Evolutionary conservation across 2,329 filamentous ascomycete genomes (phyloP).

Genomic region (Trichophyton simii): DNA sequence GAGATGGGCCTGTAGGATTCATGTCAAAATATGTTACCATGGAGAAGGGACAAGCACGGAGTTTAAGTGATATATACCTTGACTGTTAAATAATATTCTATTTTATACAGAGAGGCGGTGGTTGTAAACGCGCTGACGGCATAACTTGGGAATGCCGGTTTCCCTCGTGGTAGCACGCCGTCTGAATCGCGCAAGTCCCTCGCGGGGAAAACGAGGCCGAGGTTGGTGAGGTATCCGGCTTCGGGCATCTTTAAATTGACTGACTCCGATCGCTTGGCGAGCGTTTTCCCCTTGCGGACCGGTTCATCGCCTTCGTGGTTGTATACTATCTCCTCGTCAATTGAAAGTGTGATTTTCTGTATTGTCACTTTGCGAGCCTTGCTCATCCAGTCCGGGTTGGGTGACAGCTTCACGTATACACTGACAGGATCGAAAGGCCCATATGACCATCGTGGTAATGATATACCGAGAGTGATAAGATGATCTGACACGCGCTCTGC

Average conservation of each 20-base stretch:
- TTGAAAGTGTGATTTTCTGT: conserved; percentile 80
- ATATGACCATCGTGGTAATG: conserved; percentile 89
- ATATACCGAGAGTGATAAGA: conserved; percentile 80
- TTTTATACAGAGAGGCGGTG: conserved; percentile 87
- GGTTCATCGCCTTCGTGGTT: conserved; percentile 96
- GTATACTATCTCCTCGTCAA: conserved; percentile 97
- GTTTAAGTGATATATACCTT: conserved; percentile 55
- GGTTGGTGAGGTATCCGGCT: conserved; percentile 81
- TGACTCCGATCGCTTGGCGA: conserved; percentile 70
- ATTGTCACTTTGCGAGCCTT: conserved; percentile 90
- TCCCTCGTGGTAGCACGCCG: conserved; percentile 73
- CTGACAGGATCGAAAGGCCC: conserved; percentile 89
- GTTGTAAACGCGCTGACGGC: conserved; percentile 86
- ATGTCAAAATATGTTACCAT: neutral
- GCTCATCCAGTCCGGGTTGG: conserved; percentile 79
- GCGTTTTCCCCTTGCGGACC: conserved; percentile 72
- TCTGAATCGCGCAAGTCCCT: conserved; percentile 80
- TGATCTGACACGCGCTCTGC: conserved; percentile 79
- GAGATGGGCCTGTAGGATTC: conserved; percentile 57
- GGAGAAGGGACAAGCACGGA: neutral
- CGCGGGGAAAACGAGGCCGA: conserved; percentile 79
- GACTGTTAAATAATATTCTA: conserved; percentile 90
- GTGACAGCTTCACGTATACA: conserved; percentile 86
- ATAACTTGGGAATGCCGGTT: conserved; percentile 79
- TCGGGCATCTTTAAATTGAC: conserved; percentile 80